Evolutionary conservation across 106 monocot genomes (phyloP), one percentile per base, ranked within the genome.

Genomic region (Apostasia shenzhenica): DNA sequence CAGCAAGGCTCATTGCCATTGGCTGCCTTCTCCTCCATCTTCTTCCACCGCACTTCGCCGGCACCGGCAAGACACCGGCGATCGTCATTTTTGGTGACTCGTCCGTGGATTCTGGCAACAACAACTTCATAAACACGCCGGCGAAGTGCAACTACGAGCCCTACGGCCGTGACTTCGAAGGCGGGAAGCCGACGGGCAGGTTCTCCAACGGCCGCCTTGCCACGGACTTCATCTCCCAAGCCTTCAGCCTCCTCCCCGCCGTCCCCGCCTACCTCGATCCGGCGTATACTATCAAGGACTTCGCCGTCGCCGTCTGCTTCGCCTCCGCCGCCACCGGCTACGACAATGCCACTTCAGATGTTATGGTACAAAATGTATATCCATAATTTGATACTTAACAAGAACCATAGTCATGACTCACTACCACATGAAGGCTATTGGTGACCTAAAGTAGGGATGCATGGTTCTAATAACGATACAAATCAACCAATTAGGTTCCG

Each of bases 151-250:
- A 87, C 57, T 87, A 83, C 69, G 45, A 61, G 59, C 87, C 87
- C 8, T 87, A 87, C 11, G 87, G 87, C 26, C 73, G 83, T 4
- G 87, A 86, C 67, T 76, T 83, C 54, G 5, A 48, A 3, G 81
- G 78, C n/a, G 83, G 87, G 8, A 59, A 8, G 57, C 57, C 82
- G 2, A 82, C 80, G 1, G 86, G 86, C 3, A 73, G 88, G 53
- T 88, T 88, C 73, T 88, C 62, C 8, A 88, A 88, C 52, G 88
- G 88, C 39, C 81, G 88, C 13, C 71, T 88, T 0, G 70, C 88
- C 14, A 69, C 77, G 3, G 88, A 88, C 64, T 88, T 81, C 68
- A 77, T 88, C 51, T 81, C 88, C 0, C 67, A 88, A 62, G 84
- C 73, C 37, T 79, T 88, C 49, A 84, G 83, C 10, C 76, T 88